These are phyloP conservation scores for Stachybotrys elegans DNA, from an alignment of 2,329 filamentous ascomycete genomes.

Conservation along the genomic window DNA sequence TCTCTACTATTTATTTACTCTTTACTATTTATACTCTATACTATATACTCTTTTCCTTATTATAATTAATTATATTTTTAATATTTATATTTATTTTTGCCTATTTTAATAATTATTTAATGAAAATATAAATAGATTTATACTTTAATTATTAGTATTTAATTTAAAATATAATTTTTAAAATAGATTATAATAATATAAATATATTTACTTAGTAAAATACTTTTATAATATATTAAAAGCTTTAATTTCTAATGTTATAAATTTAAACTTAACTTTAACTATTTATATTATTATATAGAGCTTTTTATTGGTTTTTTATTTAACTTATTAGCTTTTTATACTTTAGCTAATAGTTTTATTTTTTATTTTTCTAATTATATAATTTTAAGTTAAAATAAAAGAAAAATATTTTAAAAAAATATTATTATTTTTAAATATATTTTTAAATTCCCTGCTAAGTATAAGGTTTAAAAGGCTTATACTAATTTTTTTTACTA, in stretches of 20 bases:
- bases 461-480: too few species aligned
- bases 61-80: neutral
- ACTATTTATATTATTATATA: neutral
- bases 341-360: neutral
- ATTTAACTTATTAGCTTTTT: neutral
- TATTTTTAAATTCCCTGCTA: too few species aligned
- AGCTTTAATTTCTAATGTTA: neutral
- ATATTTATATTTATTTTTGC: neutral
- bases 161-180: neutral
- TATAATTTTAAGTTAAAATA: neutral
- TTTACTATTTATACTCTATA: too few species aligned
- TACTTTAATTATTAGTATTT: neutral
- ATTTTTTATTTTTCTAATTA: neutral
- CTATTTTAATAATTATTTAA: neutral
- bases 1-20: too few species aligned
- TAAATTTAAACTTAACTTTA: neutral
- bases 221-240: too few species aligned
- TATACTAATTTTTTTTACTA: too few species aligned
- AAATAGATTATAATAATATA: neutral
- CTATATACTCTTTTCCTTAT: too few species aligned
- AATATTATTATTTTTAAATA: slow-evolving; percentile 1
- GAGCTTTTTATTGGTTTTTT: neutral
- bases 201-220: too few species aligned
- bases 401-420: neutral
- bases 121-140: neutral